Evolutionary conservation across 176 grass and related monocot species (phyloP).

Genomic region (Poa pratensis): DNA sequence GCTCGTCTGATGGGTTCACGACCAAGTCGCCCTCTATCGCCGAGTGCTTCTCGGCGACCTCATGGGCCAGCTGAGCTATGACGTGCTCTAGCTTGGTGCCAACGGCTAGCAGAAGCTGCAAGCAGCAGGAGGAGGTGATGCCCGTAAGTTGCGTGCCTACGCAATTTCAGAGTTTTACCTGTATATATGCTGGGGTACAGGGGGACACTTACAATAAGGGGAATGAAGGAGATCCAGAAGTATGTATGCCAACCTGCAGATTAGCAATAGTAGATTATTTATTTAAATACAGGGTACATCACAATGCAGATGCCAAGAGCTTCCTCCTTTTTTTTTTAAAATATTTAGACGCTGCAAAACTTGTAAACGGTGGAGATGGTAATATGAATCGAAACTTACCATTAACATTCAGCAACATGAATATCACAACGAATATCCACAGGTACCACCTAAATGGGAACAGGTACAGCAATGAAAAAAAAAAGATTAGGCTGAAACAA

Average conservation of each 20-base stretch:
- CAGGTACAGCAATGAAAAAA: neutral
- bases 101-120: constrained; percentile 77
- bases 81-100: constrained; percentile 95
- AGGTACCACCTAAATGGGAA: constrained; percentile 72
- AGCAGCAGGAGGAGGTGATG: constrained; percentile 2
- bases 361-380: neutral
- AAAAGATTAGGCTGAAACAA: neutral
- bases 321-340: too few relatives aligned
- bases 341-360: neutral
- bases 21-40: constrained; percentile 80
- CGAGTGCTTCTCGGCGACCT: constrained; percentile 86
- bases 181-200: neutral
- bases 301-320: neutral
- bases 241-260: constrained; percentile 94
- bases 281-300: neutral
- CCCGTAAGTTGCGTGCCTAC: neutral
- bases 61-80: constrained; percentile 74
- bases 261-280: neutral
- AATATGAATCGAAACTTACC: constrained; percentile 51
- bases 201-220: constrained; percentile 74
- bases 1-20: constrained; percentile 77
- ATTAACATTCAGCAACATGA: constrained; percentile 88
- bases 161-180: neutral
- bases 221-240: constrained; percentile 94
- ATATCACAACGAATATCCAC: constrained; percentile 93